Evolutionary conservation across 2,329 filamentous ascomycete genomes (phyloP), one percentile per base, ranked within the genome.

Genomic region (Ceratocystis huliohia): DNA sequence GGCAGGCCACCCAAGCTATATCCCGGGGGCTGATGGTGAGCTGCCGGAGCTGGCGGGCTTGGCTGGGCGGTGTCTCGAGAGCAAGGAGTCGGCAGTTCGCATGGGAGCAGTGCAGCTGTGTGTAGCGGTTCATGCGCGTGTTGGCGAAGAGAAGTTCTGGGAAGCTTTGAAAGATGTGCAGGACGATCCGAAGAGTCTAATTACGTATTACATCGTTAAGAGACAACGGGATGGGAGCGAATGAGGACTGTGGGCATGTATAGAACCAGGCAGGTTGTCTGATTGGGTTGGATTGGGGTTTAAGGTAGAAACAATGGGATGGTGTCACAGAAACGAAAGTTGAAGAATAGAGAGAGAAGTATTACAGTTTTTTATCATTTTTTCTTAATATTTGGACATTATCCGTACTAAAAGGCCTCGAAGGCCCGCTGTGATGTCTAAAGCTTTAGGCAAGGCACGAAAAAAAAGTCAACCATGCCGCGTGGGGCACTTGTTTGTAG

Each of bases 51-150:
- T 87, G 45, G 77, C 81, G 1, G 74, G 70, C 8, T 75, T 87
- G 25, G 78, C 83, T 2, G 76, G 76, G n/a, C 77, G 79, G 57
- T 86, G 84, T 69, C 77, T 87, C 20, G 83, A 84, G 69, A 85
- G 82, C 69, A 73, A 76, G 30, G 84, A 86, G 71, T 85, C 82
- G 61, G 83, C 81, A 5, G 84, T 87, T 6, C 79, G 84, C 50
- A 88, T 90, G 80, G 88, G 89, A 68, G 87, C 88, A n/a, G 86
- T 91, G 59, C 85, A 89, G 73, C 79, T 91, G n/a, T 91, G 88
- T 71, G 85, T 91, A 30, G 84, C 86, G 67, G 76, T 91, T 68
- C 87, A 91, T 73, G 78, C 80, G 61, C 75, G 82, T 10, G 79
- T 87, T 7, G 84, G 84, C 13, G 84, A 86, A 65, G 74, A 71